Conservation (phyloP, 1,284 basidiomycete genomes). For the Trichosporon faecale region DNA sequence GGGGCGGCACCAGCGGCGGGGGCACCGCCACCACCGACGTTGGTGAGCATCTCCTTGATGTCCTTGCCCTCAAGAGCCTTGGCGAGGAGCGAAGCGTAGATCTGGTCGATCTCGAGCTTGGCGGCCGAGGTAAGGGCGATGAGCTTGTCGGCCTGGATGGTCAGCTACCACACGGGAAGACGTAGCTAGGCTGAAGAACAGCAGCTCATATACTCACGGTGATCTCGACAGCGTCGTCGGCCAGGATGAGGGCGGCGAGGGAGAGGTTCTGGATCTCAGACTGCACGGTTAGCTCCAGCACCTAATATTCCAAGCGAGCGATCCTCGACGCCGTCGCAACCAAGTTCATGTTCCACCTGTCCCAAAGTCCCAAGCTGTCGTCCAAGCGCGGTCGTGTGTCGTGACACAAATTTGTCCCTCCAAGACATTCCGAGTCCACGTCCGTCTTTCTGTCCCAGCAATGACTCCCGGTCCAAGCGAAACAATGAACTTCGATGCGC, state of each 20-base stretch:
- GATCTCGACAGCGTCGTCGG: constrained; percentile 94
- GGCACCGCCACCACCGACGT: constrained; percentile 80
- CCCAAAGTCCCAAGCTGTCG: neutral
- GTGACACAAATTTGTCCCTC: neutral
- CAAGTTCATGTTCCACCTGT: neutral
- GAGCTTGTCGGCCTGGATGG: constrained; percentile 81
- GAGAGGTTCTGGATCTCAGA: constrained; percentile 67
- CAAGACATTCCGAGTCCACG: neutral
- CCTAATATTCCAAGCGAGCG: neutral
- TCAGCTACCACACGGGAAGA: neutral
- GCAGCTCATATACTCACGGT: constrained; percentile 64
- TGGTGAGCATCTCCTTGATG: constrained; percentile 89
- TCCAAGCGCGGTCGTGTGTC: neutral
- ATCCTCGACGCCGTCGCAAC: neutral
- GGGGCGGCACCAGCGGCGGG: constrained; percentile 64
- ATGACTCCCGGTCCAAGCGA: neutral
- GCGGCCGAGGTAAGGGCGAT: constrained; percentile 76
- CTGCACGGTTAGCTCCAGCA: constrained; percentile 20
- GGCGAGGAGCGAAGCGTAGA: constrained; percentile 94
- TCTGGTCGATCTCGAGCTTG: constrained; percentile 83
- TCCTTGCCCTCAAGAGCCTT: constrained; percentile 98
- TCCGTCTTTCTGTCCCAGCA: neutral
- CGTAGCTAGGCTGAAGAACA: neutral
- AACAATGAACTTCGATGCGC: neutral
- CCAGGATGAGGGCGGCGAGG: constrained; percentile 77